These are phyloP conservation scores for Parasarocladium wereldwijsianum DNA, from an alignment of 2,329 filamentous ascomycete species.

Conservation along the genomic window DNA sequence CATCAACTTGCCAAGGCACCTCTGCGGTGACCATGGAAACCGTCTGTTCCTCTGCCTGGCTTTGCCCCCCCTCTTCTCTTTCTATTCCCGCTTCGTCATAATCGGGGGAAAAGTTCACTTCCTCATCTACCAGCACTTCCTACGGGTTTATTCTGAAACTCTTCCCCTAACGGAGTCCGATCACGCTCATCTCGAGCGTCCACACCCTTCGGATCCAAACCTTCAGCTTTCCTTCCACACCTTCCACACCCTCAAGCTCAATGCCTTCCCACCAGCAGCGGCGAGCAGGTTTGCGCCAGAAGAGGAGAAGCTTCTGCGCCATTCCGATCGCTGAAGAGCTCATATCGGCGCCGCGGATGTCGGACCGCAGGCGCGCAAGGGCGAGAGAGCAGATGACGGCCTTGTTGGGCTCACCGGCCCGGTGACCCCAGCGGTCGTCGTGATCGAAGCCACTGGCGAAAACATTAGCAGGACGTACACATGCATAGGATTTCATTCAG, in stretches of 20 bases:
- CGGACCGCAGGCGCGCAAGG: slow-evolving; percentile 80
- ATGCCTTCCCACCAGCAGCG: slow-evolving; percentile 99
- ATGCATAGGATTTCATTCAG: too few species aligned
- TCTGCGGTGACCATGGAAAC: not conserved
- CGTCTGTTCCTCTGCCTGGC: not conserved
- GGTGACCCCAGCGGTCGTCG: slow-evolving; percentile 89
- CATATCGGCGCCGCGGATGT: slow-evolving; percentile 68
- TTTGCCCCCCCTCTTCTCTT: too few species aligned
- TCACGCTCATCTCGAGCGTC: slow-evolving; percentile 97
- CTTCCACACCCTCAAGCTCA: slow-evolving; percentile 77
- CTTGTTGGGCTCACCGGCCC: slow-evolving; percentile 95
- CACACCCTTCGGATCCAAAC: slow-evolving; percentile 97
- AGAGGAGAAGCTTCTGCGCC: slow-evolving; percentile 93
- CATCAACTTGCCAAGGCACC: too few species aligned
- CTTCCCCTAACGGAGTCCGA: slow-evolving; percentile 57
- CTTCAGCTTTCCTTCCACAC: slow-evolving; percentile 82
- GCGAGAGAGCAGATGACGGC: slow-evolving; percentile 96
- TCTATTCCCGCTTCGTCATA: too few species aligned
- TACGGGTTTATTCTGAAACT: too few species aligned
- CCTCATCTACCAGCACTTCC: too few species aligned
- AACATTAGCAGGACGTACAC: slow-evolving; percentile 6
- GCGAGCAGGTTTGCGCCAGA: slow-evolving; percentile 93
- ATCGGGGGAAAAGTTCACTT: too few species aligned
- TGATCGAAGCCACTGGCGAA: slow-evolving; percentile 76
- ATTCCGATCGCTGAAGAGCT: slow-evolving; percentile 78